Percentiles rank a stretch among this genome's conserved stretches.
Conservation (phyloP, 2,329 filamentous ascomycete genomes). For the Sclerotinia glacialis region DNA sequence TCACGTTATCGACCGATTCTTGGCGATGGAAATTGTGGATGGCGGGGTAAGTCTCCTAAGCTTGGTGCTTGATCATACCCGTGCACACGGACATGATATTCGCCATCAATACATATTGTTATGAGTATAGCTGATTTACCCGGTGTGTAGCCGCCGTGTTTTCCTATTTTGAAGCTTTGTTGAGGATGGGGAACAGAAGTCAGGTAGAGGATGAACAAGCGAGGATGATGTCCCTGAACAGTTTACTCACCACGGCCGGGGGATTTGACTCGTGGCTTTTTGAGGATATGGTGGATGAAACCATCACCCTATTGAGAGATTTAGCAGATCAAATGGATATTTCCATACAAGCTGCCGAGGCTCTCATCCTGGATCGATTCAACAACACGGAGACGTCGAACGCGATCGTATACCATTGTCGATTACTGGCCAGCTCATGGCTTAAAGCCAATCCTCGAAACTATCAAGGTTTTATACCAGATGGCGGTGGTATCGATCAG, state of each 20-base stretch:
- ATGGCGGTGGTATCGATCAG: slow-evolving; percentile 55
- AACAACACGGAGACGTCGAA: slow-evolving; percentile 68
- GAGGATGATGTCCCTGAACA: slow-evolving; percentile 69
- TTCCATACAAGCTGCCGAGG: slow-evolving; percentile 48
- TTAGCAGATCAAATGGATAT: slow-evolving; percentile 55
- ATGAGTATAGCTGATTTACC: slow-evolving; percentile 26
- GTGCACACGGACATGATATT: slow-evolving; percentile 17
- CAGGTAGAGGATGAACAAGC: slow-evolving; percentile 68
- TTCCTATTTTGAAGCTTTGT: slow-evolving; percentile 84
- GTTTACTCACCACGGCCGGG: slow-evolving; percentile 67
- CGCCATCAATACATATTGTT: slow-evolving; percentile 10
- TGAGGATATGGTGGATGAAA: slow-evolving; percentile 81
- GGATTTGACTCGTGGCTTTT: slow-evolving; percentile 68
- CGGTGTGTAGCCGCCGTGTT: slow-evolving; percentile 74
- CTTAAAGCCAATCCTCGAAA: slow-evolving; percentile 70
- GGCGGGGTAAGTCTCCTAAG: slow-evolving; percentile 73
- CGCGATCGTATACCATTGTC: slow-evolving; percentile 78
- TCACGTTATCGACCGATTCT: slow-evolving; percentile 83
- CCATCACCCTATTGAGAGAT: slow-evolving; percentile 63
- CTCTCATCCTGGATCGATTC: slow-evolving; percentile 62
- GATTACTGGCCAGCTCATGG: slow-evolving; percentile 80
- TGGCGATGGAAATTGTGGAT: slow-evolving; percentile 95
- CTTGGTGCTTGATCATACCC: slow-evolving; percentile 23
- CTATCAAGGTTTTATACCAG: slow-evolving; percentile 70
- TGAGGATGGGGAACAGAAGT: slow-evolving; percentile 61